Evolutionary conservation across 306 rosid species (phyloP).

Genomic region (Cajanus cajan): DNA sequence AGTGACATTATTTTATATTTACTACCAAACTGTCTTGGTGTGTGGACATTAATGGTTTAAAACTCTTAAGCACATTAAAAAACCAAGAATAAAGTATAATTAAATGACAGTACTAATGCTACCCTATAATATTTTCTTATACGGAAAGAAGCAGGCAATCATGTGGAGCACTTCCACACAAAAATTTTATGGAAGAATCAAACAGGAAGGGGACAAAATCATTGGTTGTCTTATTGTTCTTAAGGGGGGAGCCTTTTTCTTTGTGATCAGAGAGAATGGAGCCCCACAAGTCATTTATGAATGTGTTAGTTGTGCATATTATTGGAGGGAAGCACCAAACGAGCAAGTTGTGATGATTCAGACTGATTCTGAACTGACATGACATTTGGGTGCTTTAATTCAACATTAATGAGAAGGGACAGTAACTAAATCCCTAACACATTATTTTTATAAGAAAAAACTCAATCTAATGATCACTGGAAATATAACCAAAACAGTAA

Average conservation of each 20-base stretch:
- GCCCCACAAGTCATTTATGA: constrained; percentile 41
- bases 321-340: constrained; percentile 42
- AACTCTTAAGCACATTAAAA: constrained; percentile 27
- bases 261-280: constrained; percentile 37
- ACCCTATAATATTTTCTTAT: constrained; percentile 28
- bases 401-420: not conserved
- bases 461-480: no score
- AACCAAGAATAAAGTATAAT: constrained; percentile 23
- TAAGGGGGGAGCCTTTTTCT: constrained; percentile 32
- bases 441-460: no score
- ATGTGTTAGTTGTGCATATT: constrained; percentile 31
- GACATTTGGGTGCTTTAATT: constrained; percentile 39
- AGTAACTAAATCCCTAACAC: no score
- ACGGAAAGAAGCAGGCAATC: constrained; percentile 31
- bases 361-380: constrained; percentile 34
- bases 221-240: constrained; percentile 25
- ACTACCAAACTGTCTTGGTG: constrained; percentile 35
- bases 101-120: constrained; percentile 19
- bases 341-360: constrained; percentile 40
- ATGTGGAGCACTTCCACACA: constrained; percentile 38
- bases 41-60: constrained; percentile 30
- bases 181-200: constrained; percentile 33
- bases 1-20: constrained; percentile 29
- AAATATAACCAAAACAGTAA: no score
- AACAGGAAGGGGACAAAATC: constrained; percentile 40